Evolutionary conservation across 768 basidiomycete genomes (phyloP), one percentile per base, ranked within the genome.

Genomic region (Mycena polygramma): DNA sequence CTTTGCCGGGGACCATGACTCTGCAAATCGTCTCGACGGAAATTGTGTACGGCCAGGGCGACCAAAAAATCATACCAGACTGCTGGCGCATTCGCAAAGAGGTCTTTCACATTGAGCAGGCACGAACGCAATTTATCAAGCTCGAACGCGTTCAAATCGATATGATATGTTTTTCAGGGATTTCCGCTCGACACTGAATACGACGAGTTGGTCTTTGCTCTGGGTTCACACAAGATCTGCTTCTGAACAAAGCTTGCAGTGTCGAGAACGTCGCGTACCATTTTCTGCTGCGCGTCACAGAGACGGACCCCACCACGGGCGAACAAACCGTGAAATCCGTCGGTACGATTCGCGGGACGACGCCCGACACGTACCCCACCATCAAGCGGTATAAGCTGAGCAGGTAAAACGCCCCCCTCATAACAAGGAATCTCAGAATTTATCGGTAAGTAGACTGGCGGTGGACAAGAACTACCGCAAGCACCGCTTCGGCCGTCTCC

Each of bases 101-200:
- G 19, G 66, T 66, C 22, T 73, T 73, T 36, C 69, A 70, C 61
- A n/a, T 70, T 22, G 72, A 73, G 17, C 72, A 73, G 79, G 86
- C 84, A 75, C 57, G 73, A 41, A 14, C 19, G n/a, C 35, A 19
- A 53, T 45, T 63, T 20, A 45, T 48, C 41, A 26, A 37, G 39
- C 84, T 92, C 78, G 83, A 87, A 73, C 80, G 81, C 10, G 26
- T 37, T 63, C 13, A 55, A 37, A 46, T 62, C 26, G 41, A 41
- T 41, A 2, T 41, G 41, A 46, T 55, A 6, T 17, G 7, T 36
- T 24, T 74, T 90, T 92, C 92, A 94, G 80, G 83, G 83, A 48
- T 96, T 95, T 75, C 86, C 92, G 53, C 81, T 92, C 24, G 92
- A 94, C 58, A 84, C 83, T 10, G 94, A 96, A 80, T 83, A 92